A percentile compares a stretch with the other conserved stretches of the same genome.
phyloP scores from a whole-genome alignment of 139 green algal genomes.

The Chlorella sp. region DNA sequence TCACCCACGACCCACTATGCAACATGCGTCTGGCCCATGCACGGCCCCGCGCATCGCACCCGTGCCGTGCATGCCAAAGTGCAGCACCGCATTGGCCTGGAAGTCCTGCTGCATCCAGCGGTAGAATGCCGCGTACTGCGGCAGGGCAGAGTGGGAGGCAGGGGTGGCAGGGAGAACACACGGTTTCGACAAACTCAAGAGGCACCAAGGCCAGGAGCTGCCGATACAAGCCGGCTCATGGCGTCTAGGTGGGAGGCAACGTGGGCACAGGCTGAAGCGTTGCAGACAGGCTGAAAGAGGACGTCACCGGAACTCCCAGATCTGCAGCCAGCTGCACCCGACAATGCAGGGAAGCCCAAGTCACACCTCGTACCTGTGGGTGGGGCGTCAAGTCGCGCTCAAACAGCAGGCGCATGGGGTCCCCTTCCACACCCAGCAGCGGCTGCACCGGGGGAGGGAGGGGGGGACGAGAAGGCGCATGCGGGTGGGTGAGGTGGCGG shows the following conservation, averaged over 20 bases:
- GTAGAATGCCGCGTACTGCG: constrained; percentile 95
- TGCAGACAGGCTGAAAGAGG: too few relatives aligned
- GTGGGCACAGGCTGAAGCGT: too few relatives aligned
- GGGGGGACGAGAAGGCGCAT: neutral
- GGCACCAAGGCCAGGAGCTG: too few relatives aligned
- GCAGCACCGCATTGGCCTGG: constrained; percentile 88
- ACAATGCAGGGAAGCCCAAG: neutral
- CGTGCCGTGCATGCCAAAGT: constrained; percentile 99
- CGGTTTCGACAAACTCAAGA: too few relatives aligned
- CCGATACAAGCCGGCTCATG: too few relatives aligned
- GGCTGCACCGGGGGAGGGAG: constrained; percentile 59
- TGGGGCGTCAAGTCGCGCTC: constrained; percentile 98
- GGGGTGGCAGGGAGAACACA: too few relatives aligned
- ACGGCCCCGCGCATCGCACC: constrained; percentile 33
- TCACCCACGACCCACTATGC: constrained; percentile 2
- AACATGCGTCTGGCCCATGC: too few relatives aligned
- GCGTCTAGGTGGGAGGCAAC: too few relatives aligned
- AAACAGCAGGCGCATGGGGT: constrained; percentile 99
- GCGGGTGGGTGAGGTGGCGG: neutral
- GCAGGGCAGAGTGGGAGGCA: neutral
- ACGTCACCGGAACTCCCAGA: too few relatives aligned
- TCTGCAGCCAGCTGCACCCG: too few relatives aligned
- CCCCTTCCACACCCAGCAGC: constrained; percentile 93
- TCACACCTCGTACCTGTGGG: constrained; percentile 44
- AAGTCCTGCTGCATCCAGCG: constrained; percentile 70